These are phyloP conservation scores for Aspergillus diversus DNA, from an alignment of 495 filamentous ascomycete genomes.

Conservation along the genomic window DNA sequence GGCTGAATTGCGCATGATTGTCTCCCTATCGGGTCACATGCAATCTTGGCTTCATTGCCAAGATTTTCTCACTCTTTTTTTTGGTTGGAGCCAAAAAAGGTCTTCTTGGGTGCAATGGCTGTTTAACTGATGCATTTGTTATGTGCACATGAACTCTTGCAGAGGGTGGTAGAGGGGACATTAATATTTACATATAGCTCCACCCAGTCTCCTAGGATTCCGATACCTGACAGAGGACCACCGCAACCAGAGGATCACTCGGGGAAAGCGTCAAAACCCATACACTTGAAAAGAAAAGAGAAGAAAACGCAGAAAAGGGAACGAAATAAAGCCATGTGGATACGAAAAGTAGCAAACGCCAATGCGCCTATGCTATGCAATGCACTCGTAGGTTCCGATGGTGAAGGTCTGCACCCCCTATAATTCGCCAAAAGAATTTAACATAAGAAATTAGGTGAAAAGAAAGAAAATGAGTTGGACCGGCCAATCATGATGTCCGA, in stretches of 20 bases:
- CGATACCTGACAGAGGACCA: neutral
- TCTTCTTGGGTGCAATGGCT: too few species aligned
- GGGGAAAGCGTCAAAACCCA: neutral
- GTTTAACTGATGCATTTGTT: neutral
- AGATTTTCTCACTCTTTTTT: too few species aligned
- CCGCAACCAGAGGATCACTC: slow-evolving; percentile 3
- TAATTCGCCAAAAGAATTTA: slow-evolving; percentile 2
- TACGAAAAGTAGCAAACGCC: slow-evolving; percentile 13
- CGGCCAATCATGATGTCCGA: slow-evolving; percentile 32
- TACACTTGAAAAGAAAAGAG: slow-evolving; percentile 7
- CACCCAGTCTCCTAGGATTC: slow-evolving; percentile 6
- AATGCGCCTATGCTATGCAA: slow-evolving; percentile 31
- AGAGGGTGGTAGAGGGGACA: neutral
- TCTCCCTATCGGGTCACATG: slow-evolving; percentile 2
- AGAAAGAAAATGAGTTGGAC: neutral
- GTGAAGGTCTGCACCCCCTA: neutral
- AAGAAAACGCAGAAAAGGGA: slow-evolving; percentile 11
- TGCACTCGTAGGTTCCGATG: slow-evolving; percentile 11
- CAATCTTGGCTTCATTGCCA: neutral
- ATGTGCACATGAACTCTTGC: slow-evolving; percentile 6
- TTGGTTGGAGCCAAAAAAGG: too few species aligned
- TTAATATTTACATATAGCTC: slow-evolving; percentile 19
- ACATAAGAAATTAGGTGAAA: neutral
- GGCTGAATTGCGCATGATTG: neutral
- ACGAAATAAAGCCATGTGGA: slow-evolving; percentile 2